Conservation (phyloP, 495 filamentous ascomycete species). For the Penicillium silybi region DNA sequence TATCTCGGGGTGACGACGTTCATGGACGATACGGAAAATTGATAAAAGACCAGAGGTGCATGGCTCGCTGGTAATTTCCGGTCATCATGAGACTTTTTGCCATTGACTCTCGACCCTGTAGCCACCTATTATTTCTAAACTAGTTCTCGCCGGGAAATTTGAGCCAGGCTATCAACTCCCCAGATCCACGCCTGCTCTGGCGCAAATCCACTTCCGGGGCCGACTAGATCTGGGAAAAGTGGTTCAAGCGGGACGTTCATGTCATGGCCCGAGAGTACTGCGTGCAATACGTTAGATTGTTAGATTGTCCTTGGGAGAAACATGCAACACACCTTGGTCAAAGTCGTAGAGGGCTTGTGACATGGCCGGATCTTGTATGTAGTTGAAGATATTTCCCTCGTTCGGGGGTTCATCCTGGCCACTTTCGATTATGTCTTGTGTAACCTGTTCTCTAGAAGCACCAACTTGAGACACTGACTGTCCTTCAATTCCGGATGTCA, state of each 20-base stretch:
- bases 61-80: not conserved
- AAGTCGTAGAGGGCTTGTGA: slow-evolving; percentile 9
- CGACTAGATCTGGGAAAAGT: not conserved
- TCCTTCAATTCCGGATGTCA: not conserved
- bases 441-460: not conserved
- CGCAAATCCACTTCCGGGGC: not conserved
- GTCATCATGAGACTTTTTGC: not conserved
- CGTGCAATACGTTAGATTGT: not conserved
- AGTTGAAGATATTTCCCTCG: slow-evolving; percentile 1
- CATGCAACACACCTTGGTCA: slow-evolving; percentile 4
- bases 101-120: too few species aligned
- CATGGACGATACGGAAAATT: not conserved
- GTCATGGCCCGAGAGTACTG: not conserved
- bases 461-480: too few species aligned
- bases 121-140: too few species aligned
- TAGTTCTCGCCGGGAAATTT: not conserved
- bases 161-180: slow-evolving; percentile 5
- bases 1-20: slow-evolving; percentile 14
- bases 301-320: not conserved
- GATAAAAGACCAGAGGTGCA: not conserved
- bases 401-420: not conserved
- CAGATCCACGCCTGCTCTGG: slow-evolving; percentile 19
- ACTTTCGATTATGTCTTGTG: not conserved
- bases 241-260: not conserved
- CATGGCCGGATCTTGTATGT: slow-evolving; percentile 8